Percentiles rank a stretch among this genome's conserved stretches.
phyloP scores from a whole-genome alignment of 2,329 filamentous ascomycete genomes.

The Spiromastix sp. region DNA sequence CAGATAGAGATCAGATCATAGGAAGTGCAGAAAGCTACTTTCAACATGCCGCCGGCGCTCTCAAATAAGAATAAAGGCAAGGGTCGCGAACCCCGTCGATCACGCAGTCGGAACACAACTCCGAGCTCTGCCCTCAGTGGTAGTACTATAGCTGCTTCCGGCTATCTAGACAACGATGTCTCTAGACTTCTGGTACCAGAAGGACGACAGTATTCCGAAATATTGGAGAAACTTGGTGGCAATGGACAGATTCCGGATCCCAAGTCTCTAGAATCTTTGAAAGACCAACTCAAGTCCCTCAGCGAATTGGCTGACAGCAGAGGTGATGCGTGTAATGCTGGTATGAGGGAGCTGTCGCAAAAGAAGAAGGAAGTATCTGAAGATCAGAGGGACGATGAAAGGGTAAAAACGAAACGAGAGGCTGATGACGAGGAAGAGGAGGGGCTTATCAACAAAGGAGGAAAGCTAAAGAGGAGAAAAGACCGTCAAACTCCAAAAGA shows the following conservation, averaged over 20 bases:
- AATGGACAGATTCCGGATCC: constrained; percentile 39
- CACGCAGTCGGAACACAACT: constrained; percentile 53
- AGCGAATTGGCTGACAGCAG: constrained; percentile 48
- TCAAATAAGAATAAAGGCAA: constrained; percentile 44
- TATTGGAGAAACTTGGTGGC: constrained; percentile 46
- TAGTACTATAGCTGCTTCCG: constrained; percentile 27
- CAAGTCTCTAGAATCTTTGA: constrained; percentile 38
- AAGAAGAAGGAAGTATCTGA: constrained; percentile 48
- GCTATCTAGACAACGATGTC: constrained; percentile 46
- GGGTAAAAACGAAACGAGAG: constrained; percentile 35
- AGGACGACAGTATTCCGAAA: constrained; percentile 45
- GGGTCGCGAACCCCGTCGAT: constrained; percentile 41
- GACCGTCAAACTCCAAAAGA: constrained; percentile 53
- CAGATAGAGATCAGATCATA: no score
- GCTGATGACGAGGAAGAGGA: constrained; percentile 35
- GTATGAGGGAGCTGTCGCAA: constrained; percentile 49
- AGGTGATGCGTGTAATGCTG: constrained; percentile 47
- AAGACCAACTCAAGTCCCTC: constrained; percentile 45
- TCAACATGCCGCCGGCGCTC: constrained; percentile 29
- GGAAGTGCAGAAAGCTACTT: no score
- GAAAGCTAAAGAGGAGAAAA: constrained; percentile 72
- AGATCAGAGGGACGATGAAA: constrained; percentile 40
- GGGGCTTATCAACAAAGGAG: constrained; percentile 39
- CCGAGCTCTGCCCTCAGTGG: constrained; percentile 45
- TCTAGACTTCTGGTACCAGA: constrained; percentile 38